Percentiles rank a stretch among this genome's conserved stretches.
phyloP scores from a whole-genome alignment of 1,284 basidiomycete species.

The Pseudozyma sp. region DNA sequence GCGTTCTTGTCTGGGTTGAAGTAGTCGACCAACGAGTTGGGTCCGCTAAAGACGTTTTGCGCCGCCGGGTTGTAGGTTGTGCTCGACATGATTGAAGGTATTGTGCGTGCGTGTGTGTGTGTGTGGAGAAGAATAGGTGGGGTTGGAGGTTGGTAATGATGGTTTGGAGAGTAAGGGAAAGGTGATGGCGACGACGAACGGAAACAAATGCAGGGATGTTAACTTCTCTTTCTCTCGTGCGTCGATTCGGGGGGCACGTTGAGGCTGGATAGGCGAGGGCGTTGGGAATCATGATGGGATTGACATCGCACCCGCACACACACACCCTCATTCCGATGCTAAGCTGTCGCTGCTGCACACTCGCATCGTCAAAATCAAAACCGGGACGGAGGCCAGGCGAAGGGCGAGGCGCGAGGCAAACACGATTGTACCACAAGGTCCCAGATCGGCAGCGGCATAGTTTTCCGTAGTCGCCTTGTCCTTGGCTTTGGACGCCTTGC shows the following conservation, averaged over 20 bases:
- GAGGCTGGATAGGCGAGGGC: not conserved
- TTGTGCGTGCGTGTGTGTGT: not conserved
- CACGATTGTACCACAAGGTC: no score
- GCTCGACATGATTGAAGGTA: not conserved
- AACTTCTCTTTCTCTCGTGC: not conserved
- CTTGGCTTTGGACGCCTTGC: no score
- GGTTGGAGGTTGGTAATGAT: not conserved
- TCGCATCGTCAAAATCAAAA: no score
- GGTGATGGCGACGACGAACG: not conserved
- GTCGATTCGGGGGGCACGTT: no score
- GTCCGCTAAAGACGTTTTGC: slow-evolving; percentile 40
- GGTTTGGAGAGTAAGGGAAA: not conserved
- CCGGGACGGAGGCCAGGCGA: no score
- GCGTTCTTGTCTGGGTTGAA: slow-evolving; percentile 52
- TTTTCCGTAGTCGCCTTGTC: no score
- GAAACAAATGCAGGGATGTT: slow-evolving; percentile 2
- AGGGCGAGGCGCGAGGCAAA: no score
- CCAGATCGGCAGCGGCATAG: no score
- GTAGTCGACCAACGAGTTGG: slow-evolving; percentile 38
- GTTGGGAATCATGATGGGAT: not conserved
- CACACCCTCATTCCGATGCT: no score
- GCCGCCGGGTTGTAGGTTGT: slow-evolving; percentile 19
- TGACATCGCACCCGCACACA: not conserved
- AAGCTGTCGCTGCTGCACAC: no score
- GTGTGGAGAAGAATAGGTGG: not conserved